Evolutionary conservation across 495 filamentous ascomycete genomes (phyloP).

Genomic region (Annulohypoxylon nitens): DNA sequence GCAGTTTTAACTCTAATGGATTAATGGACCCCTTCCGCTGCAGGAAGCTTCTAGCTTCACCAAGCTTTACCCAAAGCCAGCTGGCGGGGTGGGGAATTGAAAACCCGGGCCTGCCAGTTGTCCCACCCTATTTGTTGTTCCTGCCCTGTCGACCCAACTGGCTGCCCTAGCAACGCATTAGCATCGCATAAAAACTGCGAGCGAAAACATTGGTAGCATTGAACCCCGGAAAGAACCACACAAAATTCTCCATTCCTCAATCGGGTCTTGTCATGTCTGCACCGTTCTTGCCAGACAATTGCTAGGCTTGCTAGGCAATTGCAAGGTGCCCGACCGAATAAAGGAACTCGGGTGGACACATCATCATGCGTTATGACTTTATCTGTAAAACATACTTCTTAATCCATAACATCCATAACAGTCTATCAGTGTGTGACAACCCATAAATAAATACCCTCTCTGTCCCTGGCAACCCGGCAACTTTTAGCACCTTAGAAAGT

Average conservation of each 20-base stretch:
- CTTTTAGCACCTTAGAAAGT: slow-evolving; percentile 22
- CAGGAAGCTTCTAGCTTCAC: slow-evolving; percentile 22
- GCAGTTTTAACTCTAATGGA: background rate
- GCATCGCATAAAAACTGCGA: slow-evolving; percentile 16
- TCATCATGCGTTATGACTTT: slow-evolving; percentile 48
- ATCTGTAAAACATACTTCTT: slow-evolving; percentile 42
- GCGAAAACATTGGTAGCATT: slow-evolving; percentile 33
- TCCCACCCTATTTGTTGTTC: slow-evolving; percentile 27
- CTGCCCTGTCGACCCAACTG: slow-evolving; percentile 27
- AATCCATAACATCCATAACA: slow-evolving; percentile 15
- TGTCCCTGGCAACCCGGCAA: slow-evolving; percentile 31
- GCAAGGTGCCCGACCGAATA: slow-evolving; percentile 41
- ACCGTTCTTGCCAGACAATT: no score
- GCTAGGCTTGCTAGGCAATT: background rate
- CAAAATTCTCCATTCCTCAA: slow-evolving; percentile 36
- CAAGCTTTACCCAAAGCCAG: slow-evolving; percentile 15
- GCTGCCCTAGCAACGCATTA: slow-evolving; percentile 50
- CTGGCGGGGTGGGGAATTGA: slow-evolving; percentile 29
- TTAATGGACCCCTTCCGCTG: slow-evolving; percentile 13
- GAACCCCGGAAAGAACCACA: slow-evolving; percentile 8
- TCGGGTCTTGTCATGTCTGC: background rate
- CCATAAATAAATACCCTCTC: slow-evolving; percentile 41
- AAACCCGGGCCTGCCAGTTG: slow-evolving; percentile 33
- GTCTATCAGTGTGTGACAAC: background rate
- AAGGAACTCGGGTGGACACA: slow-evolving; percentile 45